A percentile compares a stretch with the other conserved stretches of the same genome.
These are phyloP conservation scores for Plasmodium inui DNA, from an alignment of 169 alveolate species.

Conservation along the genomic window DNA sequence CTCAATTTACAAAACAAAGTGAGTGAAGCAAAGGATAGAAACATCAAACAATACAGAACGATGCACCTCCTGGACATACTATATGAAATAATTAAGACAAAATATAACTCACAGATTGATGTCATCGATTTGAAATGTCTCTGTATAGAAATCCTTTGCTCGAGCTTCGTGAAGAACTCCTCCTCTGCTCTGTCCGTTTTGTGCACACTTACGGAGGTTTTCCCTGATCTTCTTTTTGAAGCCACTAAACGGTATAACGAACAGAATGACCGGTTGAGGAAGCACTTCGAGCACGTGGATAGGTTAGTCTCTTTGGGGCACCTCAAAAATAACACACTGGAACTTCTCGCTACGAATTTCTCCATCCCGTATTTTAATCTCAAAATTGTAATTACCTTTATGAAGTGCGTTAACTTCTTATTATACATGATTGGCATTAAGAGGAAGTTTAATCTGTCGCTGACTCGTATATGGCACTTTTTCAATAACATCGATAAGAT, in stretches of 20 bases:
- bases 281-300: conserved; percentile 37
- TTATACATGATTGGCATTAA: conserved; percentile 67
- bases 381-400: conserved; percentile 64
- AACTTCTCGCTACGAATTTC: conserved; percentile 5
- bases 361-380: conserved; percentile 13
- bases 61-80: conserved; percentile 55
- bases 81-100: conserved; percentile 61
- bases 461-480: conserved; percentile 58
- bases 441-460: conserved; percentile 63
- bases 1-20: conserved; percentile 11
- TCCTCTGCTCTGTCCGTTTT: conserved; percentile 70
- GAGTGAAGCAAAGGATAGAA: conserved; percentile 12
- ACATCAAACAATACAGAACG: conserved; percentile 38
- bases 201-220: conserved; percentile 44
- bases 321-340: conserved; percentile 2
- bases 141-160: conserved; percentile 62
- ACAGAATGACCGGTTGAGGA: conserved; percentile 20
- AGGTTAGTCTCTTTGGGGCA: conserved; percentile 24
- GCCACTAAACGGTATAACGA: conserved; percentile 25
- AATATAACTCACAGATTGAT: conserved; percentile 44
- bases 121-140: conserved; percentile 60
- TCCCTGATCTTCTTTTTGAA: conserved; percentile 41
- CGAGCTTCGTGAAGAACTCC: conserved; percentile 70
- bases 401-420: conserved; percentile 64
- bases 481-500: conserved; percentile 61